Evolutionary conservation across 2,329 filamentous ascomycete species (phyloP), one percentile per base, ranked within the genome.

Genomic region (Dissoconium aciculare): DNA sequence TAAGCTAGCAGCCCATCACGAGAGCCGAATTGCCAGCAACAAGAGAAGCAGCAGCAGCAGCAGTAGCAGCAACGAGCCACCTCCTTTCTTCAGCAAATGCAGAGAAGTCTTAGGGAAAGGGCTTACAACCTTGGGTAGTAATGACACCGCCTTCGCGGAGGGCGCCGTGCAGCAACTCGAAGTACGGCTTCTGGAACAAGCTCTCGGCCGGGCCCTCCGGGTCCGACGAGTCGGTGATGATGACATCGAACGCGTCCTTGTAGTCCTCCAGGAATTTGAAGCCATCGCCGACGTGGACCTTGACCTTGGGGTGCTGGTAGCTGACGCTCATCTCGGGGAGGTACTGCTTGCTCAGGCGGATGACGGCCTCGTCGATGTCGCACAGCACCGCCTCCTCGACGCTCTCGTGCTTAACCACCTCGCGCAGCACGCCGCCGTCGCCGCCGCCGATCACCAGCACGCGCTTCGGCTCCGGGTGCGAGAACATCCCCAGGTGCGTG

Each of bases 51-150:
- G n/a, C n/a, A n/a, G n/a, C n/a, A n/a, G n/a, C n/a, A n/a, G n/a
- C n/a, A n/a, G n/a, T n/a, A n/a, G n/a, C n/a, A n/a, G n/a, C n/a
- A n/a, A n/a, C n/a, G n/a, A n/a, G n/a, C n/a, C n/a, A n/a, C n/a
- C n/a, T n/a, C n/a, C n/a, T n/a, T n/a, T n/a, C n/a, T n/a, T n/a
- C n/a, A n/a, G n/a, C n/a, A 12, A 17, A 15, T 29, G 33, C 11
- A 28, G 13, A 32, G 37, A 45, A 36, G 41, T 44, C 43, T 46
- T 34, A 47, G 60, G 61, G 70, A 67, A 73, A 71, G 75, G 77
- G 74, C 83, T 72, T 84, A 92, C 83, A 92, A 98, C 89, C 89
- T 94, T 98, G 89, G 57, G 89, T 98, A 63, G 84, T 87, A 65
- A 98, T 95, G 56, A 98, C 84, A 67, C 89, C 89, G 63, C 85